A percentile compares a stretch with the other conserved stretches of the same genome.
These are phyloP conservation scores for Durio zibethinus DNA, from an alignment of 345 rosid genomes.

Conservation along the genomic window DNA sequence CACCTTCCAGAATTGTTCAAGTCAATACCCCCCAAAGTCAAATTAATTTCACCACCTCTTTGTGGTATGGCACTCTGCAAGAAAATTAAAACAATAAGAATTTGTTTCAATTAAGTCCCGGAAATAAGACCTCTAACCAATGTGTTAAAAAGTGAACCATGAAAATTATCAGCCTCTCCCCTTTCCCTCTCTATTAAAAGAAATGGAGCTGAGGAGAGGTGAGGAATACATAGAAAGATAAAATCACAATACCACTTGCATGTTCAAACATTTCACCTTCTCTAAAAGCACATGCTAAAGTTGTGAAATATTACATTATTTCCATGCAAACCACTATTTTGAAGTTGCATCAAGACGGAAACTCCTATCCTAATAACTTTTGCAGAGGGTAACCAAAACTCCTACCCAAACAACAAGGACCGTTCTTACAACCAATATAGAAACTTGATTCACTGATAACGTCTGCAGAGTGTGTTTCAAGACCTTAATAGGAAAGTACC, in stretches of 20 bases:
- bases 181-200: background rate
- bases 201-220: background rate
- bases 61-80: conserved; percentile 87
- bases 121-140: background rate
- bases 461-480: background rate
- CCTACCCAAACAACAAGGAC: background rate
- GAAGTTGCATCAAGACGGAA: background rate
- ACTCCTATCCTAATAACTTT: background rate
- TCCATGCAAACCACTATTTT: background rate
- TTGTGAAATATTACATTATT: background rate
- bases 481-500: background rate
- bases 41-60: conserved; percentile 90
- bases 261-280: background rate
- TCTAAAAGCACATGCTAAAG: background rate
- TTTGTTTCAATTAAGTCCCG: background rate
- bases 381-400: background rate
- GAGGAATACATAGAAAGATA: background rate
- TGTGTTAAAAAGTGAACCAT: background rate
- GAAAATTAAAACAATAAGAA: conserved; percentile 3
- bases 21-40: conserved; percentile 96
- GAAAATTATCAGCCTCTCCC: background rate
- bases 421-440: background rate
- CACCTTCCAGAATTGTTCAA: conserved; percentile 99
- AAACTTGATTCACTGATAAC: background rate
- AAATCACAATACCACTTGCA: background rate